Conservation (phyloP, 371 early-diverging fungal genomes). For the Globomyces sp. region DNA sequence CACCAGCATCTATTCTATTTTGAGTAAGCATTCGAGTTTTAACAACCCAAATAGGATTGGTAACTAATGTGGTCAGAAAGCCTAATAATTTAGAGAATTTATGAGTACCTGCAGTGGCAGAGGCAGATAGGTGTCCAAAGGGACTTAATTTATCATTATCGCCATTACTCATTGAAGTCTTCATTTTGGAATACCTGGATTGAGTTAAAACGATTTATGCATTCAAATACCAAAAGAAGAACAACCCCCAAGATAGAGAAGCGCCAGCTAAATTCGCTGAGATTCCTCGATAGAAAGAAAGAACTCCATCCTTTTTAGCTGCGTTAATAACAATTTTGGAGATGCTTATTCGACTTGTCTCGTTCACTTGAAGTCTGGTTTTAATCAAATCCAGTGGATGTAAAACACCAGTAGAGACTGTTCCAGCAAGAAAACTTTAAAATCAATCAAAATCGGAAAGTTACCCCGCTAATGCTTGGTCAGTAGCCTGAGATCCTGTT, state of each 20-base stretch:
- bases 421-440: slow-evolving; percentile 67
- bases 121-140: slow-evolving; percentile 76
- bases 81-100: slow-evolving; percentile 45
- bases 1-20: slow-evolving; percentile 57
- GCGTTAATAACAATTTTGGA: slow-evolving; percentile 84
- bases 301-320: slow-evolving; percentile 55
- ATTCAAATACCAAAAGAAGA: slow-evolving; percentile 78
- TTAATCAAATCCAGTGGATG: slow-evolving; percentile 94
- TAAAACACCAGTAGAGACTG: slow-evolving; percentile 74
- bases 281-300: slow-evolving; percentile 88
- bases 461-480: slow-evolving; percentile 83
- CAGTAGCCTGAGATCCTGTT: slow-evolving; percentile 40
- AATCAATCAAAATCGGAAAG: too few species aligned
- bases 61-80: slow-evolving; percentile 73
- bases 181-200: slow-evolving; percentile 49
- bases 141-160: slow-evolving; percentile 38
- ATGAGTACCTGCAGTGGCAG: slow-evolving; percentile 65
- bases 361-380: slow-evolving; percentile 82
- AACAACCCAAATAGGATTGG: slow-evolving; percentile 94
- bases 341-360: slow-evolving; percentile 72
- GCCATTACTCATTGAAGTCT: slow-evolving; percentile 66
- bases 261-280: slow-evolving; percentile 89
- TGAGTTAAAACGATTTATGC: slow-evolving; percentile 51
- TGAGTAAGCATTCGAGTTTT: slow-evolving; percentile 92
- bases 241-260: slow-evolving; percentile 90